A percentile compares a stretch with the other conserved stretches of the same genome.
Evolutionary conservation across 2,329 filamentous ascomycete genomes (phyloP).

Genomic region (Trichoderma sp.): DNA sequence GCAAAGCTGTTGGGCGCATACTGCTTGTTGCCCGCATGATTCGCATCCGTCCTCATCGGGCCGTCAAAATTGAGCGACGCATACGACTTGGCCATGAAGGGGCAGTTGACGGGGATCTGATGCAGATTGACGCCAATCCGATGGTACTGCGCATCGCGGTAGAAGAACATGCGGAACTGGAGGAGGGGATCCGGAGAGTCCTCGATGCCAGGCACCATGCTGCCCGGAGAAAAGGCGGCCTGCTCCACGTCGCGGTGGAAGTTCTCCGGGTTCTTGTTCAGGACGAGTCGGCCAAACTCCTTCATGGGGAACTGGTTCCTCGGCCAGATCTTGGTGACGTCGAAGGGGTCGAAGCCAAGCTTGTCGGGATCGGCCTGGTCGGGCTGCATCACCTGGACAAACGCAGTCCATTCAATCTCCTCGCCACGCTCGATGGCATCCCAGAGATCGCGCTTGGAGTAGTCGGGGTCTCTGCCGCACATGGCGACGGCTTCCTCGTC

Average conservation of each 20-base stretch:
- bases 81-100: constrained; percentile 10
- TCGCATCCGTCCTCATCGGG: background rate
- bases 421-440: constrained; percentile 44
- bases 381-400: constrained; percentile 49
- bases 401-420: background rate
- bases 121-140: constrained; percentile 55
- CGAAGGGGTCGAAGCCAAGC: constrained; percentile 44
- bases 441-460: constrained; percentile 42
- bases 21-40: background rate
- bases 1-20: background rate
- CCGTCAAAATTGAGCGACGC: background rate
- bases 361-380: constrained; percentile 47
- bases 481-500: constrained; percentile 42
- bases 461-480: constrained; percentile 54
- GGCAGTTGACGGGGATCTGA: constrained; percentile 46
- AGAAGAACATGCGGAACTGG: constrained; percentile 53
- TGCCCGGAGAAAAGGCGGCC: constrained; percentile 53
- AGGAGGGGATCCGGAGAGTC: constrained; percentile 50
- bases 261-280: constrained; percentile 65
- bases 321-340: constrained; percentile 71
- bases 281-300: constrained; percentile 65
- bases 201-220: constrained; percentile 54
- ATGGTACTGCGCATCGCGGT: constrained; percentile 53
- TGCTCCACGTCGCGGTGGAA: constrained; percentile 56
- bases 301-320: constrained; percentile 68